Percentiles rank a stretch among this genome's conserved stretches.
These are phyloP conservation scores for Penicillium brasilianum DNA, from an alignment of 2,329 filamentous ascomycete species.

Conservation along the genomic window DNA sequence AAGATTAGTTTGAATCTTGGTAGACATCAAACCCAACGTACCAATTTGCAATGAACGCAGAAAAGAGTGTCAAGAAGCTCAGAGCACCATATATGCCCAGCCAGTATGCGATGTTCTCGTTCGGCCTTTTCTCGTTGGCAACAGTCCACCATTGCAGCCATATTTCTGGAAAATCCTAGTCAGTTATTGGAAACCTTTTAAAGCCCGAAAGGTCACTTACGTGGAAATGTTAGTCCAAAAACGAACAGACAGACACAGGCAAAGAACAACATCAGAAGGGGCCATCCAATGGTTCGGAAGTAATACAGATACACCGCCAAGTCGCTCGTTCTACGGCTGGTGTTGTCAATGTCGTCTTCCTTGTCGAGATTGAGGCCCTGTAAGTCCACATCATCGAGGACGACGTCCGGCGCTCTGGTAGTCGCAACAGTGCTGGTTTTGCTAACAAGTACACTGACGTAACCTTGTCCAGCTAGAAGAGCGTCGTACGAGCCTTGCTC, in stretches of 20 bases:
- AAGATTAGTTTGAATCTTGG: not conserved
- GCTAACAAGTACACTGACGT: constrained; percentile 17
- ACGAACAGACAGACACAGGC: constrained; percentile 27
- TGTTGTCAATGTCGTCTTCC: constrained; percentile 18
- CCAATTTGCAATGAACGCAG: constrained; percentile 23
- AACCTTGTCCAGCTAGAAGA: constrained; percentile 29
- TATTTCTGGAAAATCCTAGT: constrained; percentile 21
- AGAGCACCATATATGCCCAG: constrained; percentile 33
- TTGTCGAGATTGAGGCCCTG: constrained; percentile 30
- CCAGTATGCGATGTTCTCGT: constrained; percentile 29
- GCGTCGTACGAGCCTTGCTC: constrained; percentile 37
- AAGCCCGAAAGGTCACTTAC: constrained; percentile 4
- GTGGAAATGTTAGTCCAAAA: constrained; percentile 36
- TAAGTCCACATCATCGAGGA: constrained; percentile 27
- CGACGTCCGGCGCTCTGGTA: constrained; percentile 13
- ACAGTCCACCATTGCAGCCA: constrained; percentile 36
- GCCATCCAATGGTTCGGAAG: constrained; percentile 33
- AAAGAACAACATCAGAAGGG: constrained; percentile 22
- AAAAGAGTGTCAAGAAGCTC: constrained; percentile 24
- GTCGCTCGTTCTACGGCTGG: constrained; percentile 39
- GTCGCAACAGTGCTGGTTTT: constrained; percentile 3
- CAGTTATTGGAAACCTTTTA: not conserved
- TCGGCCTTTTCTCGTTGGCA: constrained; percentile 29
- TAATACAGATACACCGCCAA: constrained; percentile 41
- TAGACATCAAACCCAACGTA: not conserved